These are phyloP conservation scores for Aspergillus caelatus DNA, from an alignment of 2,329 filamentous ascomycete genomes.

Conservation along the genomic window DNA sequence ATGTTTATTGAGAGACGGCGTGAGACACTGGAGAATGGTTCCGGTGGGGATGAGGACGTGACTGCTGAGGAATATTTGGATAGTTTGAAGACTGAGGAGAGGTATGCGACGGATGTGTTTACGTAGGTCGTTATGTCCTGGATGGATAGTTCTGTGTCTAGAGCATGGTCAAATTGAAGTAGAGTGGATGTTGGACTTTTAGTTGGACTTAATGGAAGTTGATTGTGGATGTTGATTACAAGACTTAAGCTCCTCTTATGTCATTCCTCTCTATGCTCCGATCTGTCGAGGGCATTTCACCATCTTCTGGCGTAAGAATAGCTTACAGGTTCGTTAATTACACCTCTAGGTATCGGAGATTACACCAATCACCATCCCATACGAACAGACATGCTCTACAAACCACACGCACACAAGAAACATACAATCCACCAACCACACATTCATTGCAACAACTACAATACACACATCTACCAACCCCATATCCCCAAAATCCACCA, in stretches of 20 bases:
- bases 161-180: neutral
- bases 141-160: neutral
- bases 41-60: constrained; percentile 27
- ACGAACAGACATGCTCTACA: too few species aligned
- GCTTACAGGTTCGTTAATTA: neutral
- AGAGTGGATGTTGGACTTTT: neutral
- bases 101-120: constrained; percentile 66
- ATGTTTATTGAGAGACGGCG: constrained; percentile 36
- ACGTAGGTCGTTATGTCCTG: constrained; percentile 17
- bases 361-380: too few species aligned
- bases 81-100: constrained; percentile 48
- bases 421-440: neutral
- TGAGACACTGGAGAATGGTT: constrained; percentile 34
- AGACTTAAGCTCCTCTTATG: too few species aligned
- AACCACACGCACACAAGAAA: too few species aligned
- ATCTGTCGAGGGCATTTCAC: too few species aligned
- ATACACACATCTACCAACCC: neutral
- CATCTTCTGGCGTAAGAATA: neutral
- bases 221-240: too few species aligned
- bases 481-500: neutral
- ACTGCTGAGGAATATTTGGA: constrained; percentile 36
- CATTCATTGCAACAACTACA: neutral
- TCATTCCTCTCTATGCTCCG: too few species aligned
- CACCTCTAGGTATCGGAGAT: neutral
- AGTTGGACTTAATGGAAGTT: too few species aligned